Evolutionary conservation across 257 asterid genomes (phyloP).

Genomic region (Plantago elongata): DNA sequence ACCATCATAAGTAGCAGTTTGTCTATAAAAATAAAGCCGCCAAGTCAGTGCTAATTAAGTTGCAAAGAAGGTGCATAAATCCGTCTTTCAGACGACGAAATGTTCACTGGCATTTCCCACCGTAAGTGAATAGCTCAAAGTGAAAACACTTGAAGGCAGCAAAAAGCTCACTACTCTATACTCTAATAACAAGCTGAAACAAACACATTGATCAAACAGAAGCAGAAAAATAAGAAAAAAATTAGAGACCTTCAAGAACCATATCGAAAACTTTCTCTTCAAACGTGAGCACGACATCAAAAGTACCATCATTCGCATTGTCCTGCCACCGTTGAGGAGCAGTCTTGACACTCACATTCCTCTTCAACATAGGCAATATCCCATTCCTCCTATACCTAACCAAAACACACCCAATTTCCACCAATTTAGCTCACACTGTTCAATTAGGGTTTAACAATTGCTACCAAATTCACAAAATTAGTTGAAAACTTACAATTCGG

Average conservation of each 20-base stretch:
- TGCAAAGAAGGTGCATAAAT: not conserved
- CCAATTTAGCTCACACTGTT: not conserved
- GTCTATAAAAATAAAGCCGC: too few species aligned
- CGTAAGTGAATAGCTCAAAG: not conserved
- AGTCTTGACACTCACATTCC: slow-evolving; percentile 70
- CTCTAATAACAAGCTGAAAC: too few species aligned
- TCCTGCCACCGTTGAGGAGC: slow-evolving; percentile 99
- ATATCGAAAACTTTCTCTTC: slow-evolving; percentile 96
- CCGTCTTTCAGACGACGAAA: not conserved
- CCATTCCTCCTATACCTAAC: slow-evolving; percentile 88
- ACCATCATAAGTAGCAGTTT: too few species aligned
- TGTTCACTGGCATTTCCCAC: not conserved
- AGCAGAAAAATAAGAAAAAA: slow-evolving; percentile 1
- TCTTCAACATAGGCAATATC: slow-evolving; percentile 93
- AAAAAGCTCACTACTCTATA: too few species aligned
- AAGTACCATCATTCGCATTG: slow-evolving; percentile 78
- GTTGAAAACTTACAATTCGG: slow-evolving; percentile 48
- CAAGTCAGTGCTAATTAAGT: too few species aligned
- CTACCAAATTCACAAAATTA: not conserved
- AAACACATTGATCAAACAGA: too few species aligned
- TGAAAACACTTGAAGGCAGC: not conserved
- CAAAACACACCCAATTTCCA: not conserved
- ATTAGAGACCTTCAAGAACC: slow-evolving; percentile 82
- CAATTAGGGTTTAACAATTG: not conserved
- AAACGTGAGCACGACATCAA: slow-evolving; percentile 86